Evolutionary conservation across 164 flowering plant species (phyloP).

Genomic region (Paratinospora sagittata): DNA sequence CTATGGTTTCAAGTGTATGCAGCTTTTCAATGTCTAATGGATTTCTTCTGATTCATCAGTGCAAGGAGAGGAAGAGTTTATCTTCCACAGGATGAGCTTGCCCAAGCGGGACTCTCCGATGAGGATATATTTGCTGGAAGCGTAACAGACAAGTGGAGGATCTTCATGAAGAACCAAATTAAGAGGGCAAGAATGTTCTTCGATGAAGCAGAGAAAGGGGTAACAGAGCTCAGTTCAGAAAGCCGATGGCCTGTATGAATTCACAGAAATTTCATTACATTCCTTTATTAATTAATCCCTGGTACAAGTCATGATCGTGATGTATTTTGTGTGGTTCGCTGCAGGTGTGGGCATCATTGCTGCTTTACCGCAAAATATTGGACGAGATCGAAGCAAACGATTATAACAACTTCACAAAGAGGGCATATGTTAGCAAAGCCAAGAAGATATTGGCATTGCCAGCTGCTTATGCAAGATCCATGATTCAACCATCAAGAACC

Average conservation of each 20-base stretch:
- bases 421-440: slow-evolving; percentile 77
- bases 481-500: slow-evolving; percentile 35
- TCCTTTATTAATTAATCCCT: too few relatives aligned
- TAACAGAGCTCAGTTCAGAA: slow-evolving; percentile 61
- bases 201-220: slow-evolving; percentile 72
- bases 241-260: slow-evolving; percentile 91
- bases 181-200: slow-evolving; percentile 83
- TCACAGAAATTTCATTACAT: neutral
- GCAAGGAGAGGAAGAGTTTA: slow-evolving; percentile 79
- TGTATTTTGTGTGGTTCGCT: slow-evolving; percentile 3
- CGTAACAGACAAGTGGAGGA: slow-evolving; percentile 83
- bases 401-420: slow-evolving; percentile 75
- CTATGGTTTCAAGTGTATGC: too few relatives aligned
- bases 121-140: slow-evolving; percentile 79
- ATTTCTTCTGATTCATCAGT: slow-evolving; percentile 31
- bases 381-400: slow-evolving; percentile 89
- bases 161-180: slow-evolving; percentile 77
- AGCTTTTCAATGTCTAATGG: neutral
- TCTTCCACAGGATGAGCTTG: slow-evolving; percentile 79
- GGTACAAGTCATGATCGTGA: too few relatives aligned
- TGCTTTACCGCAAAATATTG: slow-evolving; percentile 65
- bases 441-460: slow-evolving; percentile 68
- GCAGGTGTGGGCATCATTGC: slow-evolving; percentile 84
- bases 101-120: slow-evolving; percentile 76
- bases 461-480: slow-evolving; percentile 53